phyloP scores from a whole-genome alignment of 2,329 filamentous ascomycete genomes.

The Phyllosticta citribraziliensis region DNA sequence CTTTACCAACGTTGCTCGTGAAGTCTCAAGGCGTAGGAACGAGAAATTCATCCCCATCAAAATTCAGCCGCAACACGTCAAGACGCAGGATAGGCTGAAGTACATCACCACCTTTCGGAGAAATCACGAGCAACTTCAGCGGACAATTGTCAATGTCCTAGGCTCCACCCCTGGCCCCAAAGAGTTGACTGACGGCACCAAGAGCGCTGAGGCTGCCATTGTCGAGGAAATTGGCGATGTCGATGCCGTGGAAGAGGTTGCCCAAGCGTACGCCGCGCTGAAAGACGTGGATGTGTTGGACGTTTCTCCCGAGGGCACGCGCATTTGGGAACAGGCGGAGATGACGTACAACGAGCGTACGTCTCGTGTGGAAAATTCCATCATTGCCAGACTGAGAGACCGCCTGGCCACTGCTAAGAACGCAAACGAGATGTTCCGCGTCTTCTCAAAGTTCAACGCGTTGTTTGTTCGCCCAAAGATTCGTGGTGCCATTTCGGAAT shows the following conservation, averaged over 20 bases:
- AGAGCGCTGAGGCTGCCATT: constrained; percentile 45
- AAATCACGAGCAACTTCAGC: constrained; percentile 94
- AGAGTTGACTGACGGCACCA: constrained; percentile 19
- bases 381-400: constrained; percentile 88
- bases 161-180: constrained; percentile 46
- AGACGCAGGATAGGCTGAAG: constrained; percentile 80
- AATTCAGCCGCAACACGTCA: constrained; percentile 75
- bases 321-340: constrained; percentile 87
- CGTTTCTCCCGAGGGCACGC: constrained; percentile 79
- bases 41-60: constrained; percentile 99
- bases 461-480: constrained; percentile 99
- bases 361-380: constrained; percentile 94
- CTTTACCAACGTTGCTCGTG: constrained; percentile 93
- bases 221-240: constrained; percentile 95
- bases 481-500: constrained; percentile 92
- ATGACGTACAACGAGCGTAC: constrained; percentile 96
- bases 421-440: constrained; percentile 98
- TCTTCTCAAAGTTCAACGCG: constrained; percentile 99
- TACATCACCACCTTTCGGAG: constrained; percentile 93
- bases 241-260: constrained; percentile 92
- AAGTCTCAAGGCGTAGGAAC: constrained; percentile 83
- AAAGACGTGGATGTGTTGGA: constrained; percentile 94
- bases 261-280: constrained; percentile 85
- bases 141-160: constrained; percentile 93
- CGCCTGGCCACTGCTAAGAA: constrained; percentile 91